Evolutionary conservation across 2,329 filamentous ascomycete genomes (phyloP), one percentile per base, ranked within the genome.

Genomic region (Westerdykella aurantiaca): DNA sequence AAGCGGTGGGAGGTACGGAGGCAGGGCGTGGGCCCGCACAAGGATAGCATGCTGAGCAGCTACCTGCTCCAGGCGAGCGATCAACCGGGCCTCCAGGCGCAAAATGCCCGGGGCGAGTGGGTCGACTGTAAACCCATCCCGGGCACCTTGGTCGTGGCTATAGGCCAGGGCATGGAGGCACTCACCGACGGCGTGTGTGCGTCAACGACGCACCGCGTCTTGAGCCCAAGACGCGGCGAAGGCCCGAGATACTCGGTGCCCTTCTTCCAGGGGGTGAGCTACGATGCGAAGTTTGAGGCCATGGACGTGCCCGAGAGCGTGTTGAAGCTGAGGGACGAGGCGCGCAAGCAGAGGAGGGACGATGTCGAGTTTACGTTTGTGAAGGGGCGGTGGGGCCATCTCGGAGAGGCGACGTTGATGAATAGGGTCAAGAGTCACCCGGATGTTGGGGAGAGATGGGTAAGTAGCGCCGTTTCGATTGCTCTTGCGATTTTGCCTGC

Each of bases 341-440:
- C 85, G 69, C 72, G 85, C 41, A 71, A 78, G 50, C 68, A 70
- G 46, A 79, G 79, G 25, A 81, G 78, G 1, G 70, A 74, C 22
- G 86, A 90, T 58, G 86, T 91, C 37, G 88, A 94, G 71, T 94
- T 93, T 63, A 93, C 88, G 2, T 94, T 94, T 60, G 77, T 82
- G 18, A 81, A 67, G 37, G 86, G 86, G 13, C 74, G 80, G 44
- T 79, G 75, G 60, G 78, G 81, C 13, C 81, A 78, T 52, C 69
- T 94, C 7, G 88, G 88, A 4, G 87, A 94, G 72, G 88, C 88
- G 10, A 94, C 87, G 46, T 69, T 95, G 62, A 78, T 86, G 69
- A 95, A 94, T 68, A 72, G 88, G 12, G 77, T 94, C 55, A 93
- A 90, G 76, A 89, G 85, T 53, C 88, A 95, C 69, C 85, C 84